Percentiles rank a stretch among this genome's conserved stretches.
phyloP scores from a whole-genome alignment of 148 eudicot genomes.

The Diospyros lotus region DNA sequence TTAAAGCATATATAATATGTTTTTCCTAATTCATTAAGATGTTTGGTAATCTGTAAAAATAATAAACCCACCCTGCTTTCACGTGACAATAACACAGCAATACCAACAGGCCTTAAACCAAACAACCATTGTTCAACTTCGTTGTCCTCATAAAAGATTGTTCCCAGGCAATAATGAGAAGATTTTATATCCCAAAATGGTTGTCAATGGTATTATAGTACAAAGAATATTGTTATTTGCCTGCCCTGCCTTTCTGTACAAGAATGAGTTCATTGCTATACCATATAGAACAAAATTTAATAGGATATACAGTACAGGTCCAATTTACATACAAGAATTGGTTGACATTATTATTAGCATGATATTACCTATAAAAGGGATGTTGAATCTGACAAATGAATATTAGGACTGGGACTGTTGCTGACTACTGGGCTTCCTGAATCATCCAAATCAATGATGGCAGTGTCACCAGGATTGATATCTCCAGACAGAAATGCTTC shows the following conservation, averaged over 20 bases:
- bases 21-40: too few species aligned
- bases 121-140: too few species aligned
- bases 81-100: too few species aligned
- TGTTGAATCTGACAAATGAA: slow-evolving; percentile 32
- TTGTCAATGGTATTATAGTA: slow-evolving; percentile 9
- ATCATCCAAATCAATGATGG: slow-evolving; percentile 39
- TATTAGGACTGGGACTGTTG: slow-evolving; percentile 23
- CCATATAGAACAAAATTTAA: neutral
- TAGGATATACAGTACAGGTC: neutral
- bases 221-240: neutral
- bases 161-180: too few species aligned
- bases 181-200: neutral
- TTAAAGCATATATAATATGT: too few species aligned
- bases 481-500: slow-evolving; percentile 46
- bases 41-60: too few species aligned
- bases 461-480: slow-evolving; percentile 41
- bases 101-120: too few species aligned
- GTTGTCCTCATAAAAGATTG: too few species aligned
- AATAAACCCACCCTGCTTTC: too few species aligned
- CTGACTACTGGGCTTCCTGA: slow-evolving; percentile 46
- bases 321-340: neutral
- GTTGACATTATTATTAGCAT: neutral
- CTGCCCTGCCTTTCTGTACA: slow-evolving; percentile 9
- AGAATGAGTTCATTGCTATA: slow-evolving; percentile 5
- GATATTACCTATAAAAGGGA: slow-evolving; percentile 13